Conservation (phyloP, 331 rosid species). For the Erythrophleum ivorense region DNA sequence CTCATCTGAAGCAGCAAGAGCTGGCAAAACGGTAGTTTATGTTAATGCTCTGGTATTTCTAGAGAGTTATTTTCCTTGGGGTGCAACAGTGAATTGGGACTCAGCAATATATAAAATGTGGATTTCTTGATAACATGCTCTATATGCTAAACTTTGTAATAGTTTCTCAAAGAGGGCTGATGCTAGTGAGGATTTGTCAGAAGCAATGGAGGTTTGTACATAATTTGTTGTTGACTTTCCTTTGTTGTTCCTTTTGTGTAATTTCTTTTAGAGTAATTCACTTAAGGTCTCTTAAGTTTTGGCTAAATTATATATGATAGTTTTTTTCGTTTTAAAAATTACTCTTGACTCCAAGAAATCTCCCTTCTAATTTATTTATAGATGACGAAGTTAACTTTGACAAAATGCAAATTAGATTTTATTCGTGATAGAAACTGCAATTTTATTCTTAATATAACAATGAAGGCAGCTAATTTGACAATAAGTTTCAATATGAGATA, state of each 20-base stretch:
- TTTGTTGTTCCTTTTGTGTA: background rate
- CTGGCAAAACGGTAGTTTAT: constrained; percentile 86
- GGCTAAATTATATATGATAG: background rate
- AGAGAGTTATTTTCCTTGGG: background rate
- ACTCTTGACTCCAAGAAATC: background rate
- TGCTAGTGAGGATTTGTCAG: constrained; percentile 74
- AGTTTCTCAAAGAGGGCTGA: constrained; percentile 81
- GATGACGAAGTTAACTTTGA: too few relatives aligned
- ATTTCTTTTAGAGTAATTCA: background rate
- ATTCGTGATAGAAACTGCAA: background rate
- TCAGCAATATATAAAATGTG: background rate
- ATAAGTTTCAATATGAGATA: background rate
- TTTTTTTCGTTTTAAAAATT: background rate
- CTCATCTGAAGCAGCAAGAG: constrained; percentile 86
- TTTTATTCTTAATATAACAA: background rate
- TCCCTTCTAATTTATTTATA: background rate
- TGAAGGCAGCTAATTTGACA: background rate
- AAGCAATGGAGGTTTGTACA: constrained; percentile 71
- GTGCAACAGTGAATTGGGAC: background rate
- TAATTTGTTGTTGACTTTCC: constrained; percentile 22
- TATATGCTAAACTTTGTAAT: constrained; percentile 34
- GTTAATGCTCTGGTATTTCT: constrained; percentile 28
- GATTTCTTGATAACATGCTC: constrained; percentile 9
- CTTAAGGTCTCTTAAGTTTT: background rate
- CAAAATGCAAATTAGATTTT: too few relatives aligned